Evolutionary conservation across 768 basidiomycete species (phyloP), one percentile per base, ranked within the genome.

Genomic region (Kwoniella dejecticola): DNA sequence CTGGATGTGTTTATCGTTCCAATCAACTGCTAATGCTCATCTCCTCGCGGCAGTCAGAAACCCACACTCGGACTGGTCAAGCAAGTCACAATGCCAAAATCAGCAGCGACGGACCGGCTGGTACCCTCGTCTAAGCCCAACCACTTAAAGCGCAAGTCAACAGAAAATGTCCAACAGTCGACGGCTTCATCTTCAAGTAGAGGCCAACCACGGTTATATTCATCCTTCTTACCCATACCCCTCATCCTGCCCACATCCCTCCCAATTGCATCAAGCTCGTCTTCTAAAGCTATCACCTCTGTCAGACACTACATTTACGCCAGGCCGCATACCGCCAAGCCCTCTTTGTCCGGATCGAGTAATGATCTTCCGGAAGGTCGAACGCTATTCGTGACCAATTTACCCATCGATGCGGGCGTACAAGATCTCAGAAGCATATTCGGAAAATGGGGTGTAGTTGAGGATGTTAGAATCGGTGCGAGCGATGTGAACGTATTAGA

Each of bases 381-480:
- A 15, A 94, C 91, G 0, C 82, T 95, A 10, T 97, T 97, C 72
- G 80, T 94, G 2, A 89, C 89, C 56, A 96, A 97, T 70, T 80
- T 94, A 4, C 92, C 94, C 1, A 87, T 91, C 57, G 91, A 95
- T 75, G 85, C 90, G 2, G 89, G 90, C 0, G 89, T 90, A 68
- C 83, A 89, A 36, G 90, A 92, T 71, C 79, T 96, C 0, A 81
- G 85, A 1, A 79, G 84, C 11, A 81, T 96, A n/a, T 94, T 94
- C 82, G 87, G 87, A 71, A 71, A 82, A 23, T 86, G 83, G 57
- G 92, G 93, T 23, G 87, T 86, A 0, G 83, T 94, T 17, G 93
- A 95, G 77, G 26, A 54, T 23, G 26, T 54, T 42, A 54, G 59
- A 62, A 52, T 68, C 17, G 62, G 62, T 30, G 6, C 17, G 11